Base-by-base conservation (phyloP, 768 basidiomycete genomes). In the Hemileccinum rubropunctum region DNA sequence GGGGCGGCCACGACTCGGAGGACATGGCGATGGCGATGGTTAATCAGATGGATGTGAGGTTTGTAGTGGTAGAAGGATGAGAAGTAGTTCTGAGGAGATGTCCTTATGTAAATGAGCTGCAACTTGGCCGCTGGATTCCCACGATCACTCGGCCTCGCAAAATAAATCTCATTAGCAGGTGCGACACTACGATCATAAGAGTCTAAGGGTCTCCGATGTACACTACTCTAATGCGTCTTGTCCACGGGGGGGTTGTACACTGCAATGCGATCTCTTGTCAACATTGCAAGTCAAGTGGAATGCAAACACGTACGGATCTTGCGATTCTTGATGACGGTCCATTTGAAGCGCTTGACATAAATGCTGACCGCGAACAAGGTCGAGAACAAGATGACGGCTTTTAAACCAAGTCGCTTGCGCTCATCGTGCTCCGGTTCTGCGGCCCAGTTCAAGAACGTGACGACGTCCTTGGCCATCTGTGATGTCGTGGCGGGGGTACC, bases 391-490 rank as follows among this genome's bases (percentile, higher is more conserved):
- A 98, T 94, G 60, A 95, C 83, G 18, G 93, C 95, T 74, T 98
- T 95, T 70, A 98, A 76, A 58, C 97, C 95, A 66, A 86, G 86
- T 80, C 92, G 94, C 79, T 99, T 98, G 68, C 97, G 80, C 68
- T 95, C 88, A 65, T 99, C 97, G 62, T 95, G 90, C 69, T 99
- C 97, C 27, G 97, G 97, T 70, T 99, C 97, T 50, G 97, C 83
- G 15, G 95, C 91, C 95, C 95, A 98, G 73, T 83, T 84, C 43
- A 98, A 74, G 86, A 98, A 98, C 3, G 89, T 91, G 40, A 82
- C 82, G 47, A 99, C 94, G 65, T 99, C 97, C 79, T 98, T 99
- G 59, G 97, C 95, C 95, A 99, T 95, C 70, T 99, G 97, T 6
- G 92, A 90, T 6, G 93, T 86, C 42, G 97, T 99, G 12, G 95